These are phyloP conservation scores for Ramaria rubella DNA, from an alignment of 768 basidiomycete genomes.

Conservation along the genomic window DNA sequence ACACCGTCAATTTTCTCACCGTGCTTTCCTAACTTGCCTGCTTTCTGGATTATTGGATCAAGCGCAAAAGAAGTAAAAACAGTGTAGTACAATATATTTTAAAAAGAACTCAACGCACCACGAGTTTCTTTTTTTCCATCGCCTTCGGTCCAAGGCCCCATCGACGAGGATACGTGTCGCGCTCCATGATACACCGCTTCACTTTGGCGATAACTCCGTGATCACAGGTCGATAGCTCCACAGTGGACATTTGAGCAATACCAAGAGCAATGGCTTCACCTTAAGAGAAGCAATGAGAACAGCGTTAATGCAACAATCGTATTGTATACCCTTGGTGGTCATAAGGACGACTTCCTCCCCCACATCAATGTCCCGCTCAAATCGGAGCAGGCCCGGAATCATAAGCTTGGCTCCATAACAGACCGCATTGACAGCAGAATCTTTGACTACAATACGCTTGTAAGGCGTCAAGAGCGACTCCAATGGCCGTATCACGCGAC, in stretches of 20 bases:
- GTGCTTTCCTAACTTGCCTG: conserved; percentile 94
- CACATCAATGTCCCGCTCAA: conserved; percentile 89
- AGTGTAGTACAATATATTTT: not conserved
- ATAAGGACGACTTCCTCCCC: conserved; percentile 96
- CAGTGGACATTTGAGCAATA: conserved; percentile 97
- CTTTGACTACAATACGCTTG: conserved; percentile 98
- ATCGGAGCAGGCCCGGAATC: conserved; percentile 96
- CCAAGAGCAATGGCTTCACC: conserved; percentile 93
- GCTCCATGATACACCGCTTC: conserved; percentile 99
- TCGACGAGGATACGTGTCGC: conserved; percentile 94
- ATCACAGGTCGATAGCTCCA: conserved; percentile 95
- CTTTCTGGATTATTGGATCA: conserved; percentile 41
- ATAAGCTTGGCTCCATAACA: conserved; percentile 99
- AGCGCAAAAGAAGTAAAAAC: too few species aligned
- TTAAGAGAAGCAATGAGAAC: conserved; percentile 20
- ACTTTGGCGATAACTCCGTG: conserved; percentile 99
- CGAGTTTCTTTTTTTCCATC: conserved; percentile 94
- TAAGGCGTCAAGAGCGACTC: conserved; percentile 93
- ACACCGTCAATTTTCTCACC: conserved; percentile 83
- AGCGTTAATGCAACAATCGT: not conserved
- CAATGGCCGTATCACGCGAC: conserved; percentile 88
- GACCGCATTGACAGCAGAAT: conserved; percentile 97
- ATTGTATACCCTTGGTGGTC: conserved; percentile 83
- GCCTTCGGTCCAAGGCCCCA: conserved; percentile 99
- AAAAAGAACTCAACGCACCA: conserved; percentile 25